Evolutionary conservation across 441 rosid genomes (phyloP).

Genomic region (Aquilaria agallochum): DNA sequence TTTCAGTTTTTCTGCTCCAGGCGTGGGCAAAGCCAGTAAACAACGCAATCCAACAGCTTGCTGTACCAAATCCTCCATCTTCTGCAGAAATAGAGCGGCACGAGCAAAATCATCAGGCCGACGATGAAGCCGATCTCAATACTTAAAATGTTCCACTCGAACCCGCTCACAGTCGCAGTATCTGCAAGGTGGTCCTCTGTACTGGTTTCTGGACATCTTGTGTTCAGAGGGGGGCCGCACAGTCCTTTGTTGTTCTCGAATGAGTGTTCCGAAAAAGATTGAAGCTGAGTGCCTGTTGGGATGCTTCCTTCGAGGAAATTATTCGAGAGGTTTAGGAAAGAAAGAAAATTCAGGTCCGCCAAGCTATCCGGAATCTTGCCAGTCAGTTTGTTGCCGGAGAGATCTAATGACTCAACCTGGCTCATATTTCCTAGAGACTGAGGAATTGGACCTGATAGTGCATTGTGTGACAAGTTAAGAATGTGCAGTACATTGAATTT

Average conservation of each 20-base stretch:
- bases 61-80: constrained; percentile 22
- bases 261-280: constrained; percentile 1
- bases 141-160: no score
- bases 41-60: constrained; percentile 5
- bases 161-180: background rate
- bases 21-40: constrained; percentile 8
- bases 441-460: constrained; percentile 24
- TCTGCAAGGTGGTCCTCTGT: background rate
- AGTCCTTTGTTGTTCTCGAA: constrained; percentile 28
- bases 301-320: constrained; percentile 37
- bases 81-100: no score
- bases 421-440: constrained; percentile 7
- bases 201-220: no score
- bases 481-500: constrained; percentile 15
- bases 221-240: constrained; percentile 13
- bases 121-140: no score
- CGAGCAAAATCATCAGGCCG: no score
- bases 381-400: constrained; percentile 15
- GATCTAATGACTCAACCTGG: no score
- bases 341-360: constrained; percentile 29
- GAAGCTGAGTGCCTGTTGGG: constrained; percentile 20
- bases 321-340: constrained; percentile 29
- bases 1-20: background rate
- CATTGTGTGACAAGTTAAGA: constrained; percentile 40
- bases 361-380: constrained; percentile 33